Evolutionary conservation across 768 basidiomycete species (phyloP).

Genomic region (Leucocoprinus birnbaumii): DNA sequence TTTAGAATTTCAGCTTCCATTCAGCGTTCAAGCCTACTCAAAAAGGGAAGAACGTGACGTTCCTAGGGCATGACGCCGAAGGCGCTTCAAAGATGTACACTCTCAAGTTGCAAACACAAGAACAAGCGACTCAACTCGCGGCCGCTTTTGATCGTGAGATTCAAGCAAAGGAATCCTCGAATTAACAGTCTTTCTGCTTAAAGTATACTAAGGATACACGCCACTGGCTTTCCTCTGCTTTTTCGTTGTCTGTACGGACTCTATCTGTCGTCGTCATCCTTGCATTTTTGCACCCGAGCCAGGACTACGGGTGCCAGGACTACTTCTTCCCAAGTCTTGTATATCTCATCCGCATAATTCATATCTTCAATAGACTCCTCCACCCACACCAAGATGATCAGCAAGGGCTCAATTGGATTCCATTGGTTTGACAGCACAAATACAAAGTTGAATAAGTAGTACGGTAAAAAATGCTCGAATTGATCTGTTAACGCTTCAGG

Average conservation of each 20-base stretch:
- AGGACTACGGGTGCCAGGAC: too few species aligned
- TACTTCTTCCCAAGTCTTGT: too few species aligned
- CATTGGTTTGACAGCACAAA: neutral
- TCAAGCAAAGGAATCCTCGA: slow-evolving; percentile 30
- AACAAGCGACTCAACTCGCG: slow-evolving; percentile 54
- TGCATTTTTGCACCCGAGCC: neutral
- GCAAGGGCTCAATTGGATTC: neutral
- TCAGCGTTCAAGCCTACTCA: slow-evolving; percentile 51
- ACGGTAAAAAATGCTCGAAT: too few species aligned
- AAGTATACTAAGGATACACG: too few species aligned
- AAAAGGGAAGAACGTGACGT: slow-evolving; percentile 52
- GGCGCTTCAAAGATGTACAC: slow-evolving; percentile 57
- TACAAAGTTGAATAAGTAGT: too few species aligned
- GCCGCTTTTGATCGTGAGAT: slow-evolving; percentile 62
- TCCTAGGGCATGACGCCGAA: slow-evolving; percentile 64
- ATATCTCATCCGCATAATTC: neutral
- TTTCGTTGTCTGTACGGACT: too few species aligned
- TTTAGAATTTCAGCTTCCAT: slow-evolving; percentile 76
- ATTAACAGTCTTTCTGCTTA: neutral
- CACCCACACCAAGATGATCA: neutral
- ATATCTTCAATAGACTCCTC: neutral
- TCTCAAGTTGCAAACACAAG: slow-evolving; percentile 58
- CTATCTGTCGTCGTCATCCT: neutral
- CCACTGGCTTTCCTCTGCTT: too few species aligned
- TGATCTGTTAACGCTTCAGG: too few species aligned